Base-by-base conservation (phyloP, 768 basidiomycete genomes). In the Candolleomyces efflorescens region DNA sequence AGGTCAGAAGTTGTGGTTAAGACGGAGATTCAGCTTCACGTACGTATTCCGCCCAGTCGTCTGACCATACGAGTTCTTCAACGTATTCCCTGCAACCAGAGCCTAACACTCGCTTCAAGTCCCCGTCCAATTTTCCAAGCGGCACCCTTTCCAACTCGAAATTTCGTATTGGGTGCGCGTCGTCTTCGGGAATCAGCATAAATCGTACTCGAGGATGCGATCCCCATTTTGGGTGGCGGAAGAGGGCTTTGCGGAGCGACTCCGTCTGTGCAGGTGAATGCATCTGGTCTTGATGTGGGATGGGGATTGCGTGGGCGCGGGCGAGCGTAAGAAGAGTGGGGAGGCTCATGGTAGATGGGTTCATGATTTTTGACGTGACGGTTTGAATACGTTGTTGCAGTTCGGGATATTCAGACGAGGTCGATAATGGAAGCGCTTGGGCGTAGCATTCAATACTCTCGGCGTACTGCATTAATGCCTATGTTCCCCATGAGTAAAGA, bases 391-490 rank as follows among this genome's bases (percentile, higher is more conserved):
- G 58, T 15, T 32, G 32, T 58, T 62, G 41, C 44, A 59, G 56
- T 27, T 61, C 48, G 32, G 46, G 22, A n/a, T 46, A 45, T 17
- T 55, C 60, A 22, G 48, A 11, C 11, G 54, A 9, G 9, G 58
- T 12, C 7, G 55, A 32, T 20, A 44, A 20, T 20, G 43, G 44
- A 3, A 61, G 45, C 7, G 64, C 65, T 45, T 22, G 47, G 26
- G 59, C 57, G 47, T 64, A 66, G 6, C 64, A 60, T 39, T 66
- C 64, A 43, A 66, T 68, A 53, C 65, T 63, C 43, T 68, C 65
- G 3, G 61, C 55, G 39, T 63, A 62, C 24, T 52, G 44, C 23
- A 53, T 54, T 24, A 66, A 36, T 5, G 55, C 67, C 67, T 68
- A 43, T 6, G 13, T n/a, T n/a, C 54, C 32, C 47, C 38, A 18